Evolutionary conservation across 805 yeast species (phyloP).

Genomic region (Jamesozyma rosinii): DNA sequence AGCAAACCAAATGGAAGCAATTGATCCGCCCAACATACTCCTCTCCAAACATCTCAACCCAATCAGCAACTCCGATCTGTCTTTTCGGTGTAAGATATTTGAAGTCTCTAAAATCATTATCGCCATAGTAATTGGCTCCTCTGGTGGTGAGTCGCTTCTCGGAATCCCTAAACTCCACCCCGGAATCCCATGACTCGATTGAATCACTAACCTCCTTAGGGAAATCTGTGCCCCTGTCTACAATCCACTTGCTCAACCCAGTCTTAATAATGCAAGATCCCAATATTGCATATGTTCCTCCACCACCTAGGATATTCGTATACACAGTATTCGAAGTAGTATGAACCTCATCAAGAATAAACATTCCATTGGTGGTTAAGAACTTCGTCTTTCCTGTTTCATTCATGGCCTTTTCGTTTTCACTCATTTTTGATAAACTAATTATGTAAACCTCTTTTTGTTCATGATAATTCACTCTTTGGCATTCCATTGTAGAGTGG

Average conservation of each 20-base stretch:
- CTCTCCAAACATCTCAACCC: slow-evolving; percentile 24
- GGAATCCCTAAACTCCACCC: slow-evolving; percentile 47
- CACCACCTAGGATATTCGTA: slow-evolving; percentile 73
- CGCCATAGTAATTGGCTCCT: slow-evolving; percentile 71
- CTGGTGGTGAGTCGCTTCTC: slow-evolving; percentile 55
- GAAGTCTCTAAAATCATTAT: slow-evolving; percentile 52
- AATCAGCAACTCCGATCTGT: slow-evolving; percentile 49
- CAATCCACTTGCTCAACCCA: slow-evolving; percentile 48
- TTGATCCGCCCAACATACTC: slow-evolving; percentile 28
- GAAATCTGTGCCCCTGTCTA: slow-evolving; percentile 76
- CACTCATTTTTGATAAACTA: too few species aligned
- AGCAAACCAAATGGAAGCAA: slow-evolving; percentile 65
- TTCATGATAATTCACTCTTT: too few species aligned
- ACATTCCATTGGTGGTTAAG: slow-evolving; percentile 75
- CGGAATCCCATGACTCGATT: slow-evolving; percentile 54
- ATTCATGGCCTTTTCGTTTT: too few species aligned
- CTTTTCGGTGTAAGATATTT: slow-evolving; percentile 54
- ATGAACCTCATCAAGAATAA: slow-evolving; percentile 79
- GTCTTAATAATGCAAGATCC: slow-evolving; percentile 55
- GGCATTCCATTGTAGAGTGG: too few species aligned
- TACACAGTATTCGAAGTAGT: slow-evolving; percentile 29
- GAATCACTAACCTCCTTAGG: slow-evolving; percentile 40
- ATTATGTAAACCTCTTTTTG: too few species aligned
- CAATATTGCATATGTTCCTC: slow-evolving; percentile 70
- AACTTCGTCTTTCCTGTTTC: background rate